Evolutionary conservation across 306 rosid species (phyloP), one percentile per base, ranked within the genome.

Genomic region (Albizia julibrissin): DNA sequence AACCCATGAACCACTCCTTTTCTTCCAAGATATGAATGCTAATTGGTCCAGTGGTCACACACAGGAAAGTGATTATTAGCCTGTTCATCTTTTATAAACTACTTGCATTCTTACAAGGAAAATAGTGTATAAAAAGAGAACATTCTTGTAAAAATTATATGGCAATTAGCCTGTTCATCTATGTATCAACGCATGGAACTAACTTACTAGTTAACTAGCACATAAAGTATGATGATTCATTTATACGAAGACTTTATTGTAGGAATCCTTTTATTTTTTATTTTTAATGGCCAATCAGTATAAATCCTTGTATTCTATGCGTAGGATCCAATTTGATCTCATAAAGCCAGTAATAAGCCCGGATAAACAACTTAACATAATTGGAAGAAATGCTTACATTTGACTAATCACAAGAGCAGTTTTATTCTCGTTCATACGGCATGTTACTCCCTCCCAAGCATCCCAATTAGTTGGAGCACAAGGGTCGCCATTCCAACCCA

Each of bases 401-500:
- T 89, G 88, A 83, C 91, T 89, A 21, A 95, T 91, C 72, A 92
- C 86, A 0, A 93, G 96, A 69, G 92, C 84, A 24, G 91, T 83
- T 77, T 68, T 88, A n/a, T 93, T 69, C 67, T 85, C 82, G 87
- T 84, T 82, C 82, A 85, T 85, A 15, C 83, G 97, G 81, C 99
- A 95, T 26, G 96, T 92, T 82, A 93, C 98, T 77, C 99, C 99
- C 75, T 95, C 99, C 99, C 99, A 95, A 33, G 99, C 97, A 90
- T 93, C 98, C 99, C 97, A 95, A 56, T 70, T 77, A 56, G 93
- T 92, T 61, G 99, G 98, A 77, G 96, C 99, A 91, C 99, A 95
- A 24, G 99, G 99, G 86, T 95, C 99, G 13, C 99, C 99, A 77
- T 95, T 95, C 99, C 99, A 95, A 44, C 99, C 99, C 99, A 95